Conservation (phyloP, 106 monocot genomes). For the Acorus calamus region DNA sequence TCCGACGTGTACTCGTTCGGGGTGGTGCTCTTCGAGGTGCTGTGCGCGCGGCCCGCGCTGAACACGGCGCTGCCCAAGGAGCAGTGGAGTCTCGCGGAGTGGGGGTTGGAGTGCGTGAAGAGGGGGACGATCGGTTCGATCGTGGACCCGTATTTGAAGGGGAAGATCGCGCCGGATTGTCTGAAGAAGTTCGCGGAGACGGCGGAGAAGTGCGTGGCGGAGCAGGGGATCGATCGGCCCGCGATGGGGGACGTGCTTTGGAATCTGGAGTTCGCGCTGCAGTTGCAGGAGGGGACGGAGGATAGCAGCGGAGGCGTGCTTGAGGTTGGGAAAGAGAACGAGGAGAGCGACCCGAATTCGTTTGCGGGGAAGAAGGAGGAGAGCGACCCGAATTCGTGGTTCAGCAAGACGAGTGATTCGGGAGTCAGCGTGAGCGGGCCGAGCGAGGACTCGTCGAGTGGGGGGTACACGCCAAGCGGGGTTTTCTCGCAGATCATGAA, state of each 20-base stretch:
- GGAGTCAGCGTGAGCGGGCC: too few relatives aligned
- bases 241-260: conserved; percentile 78
- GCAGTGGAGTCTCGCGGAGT: conserved; percentile 64
- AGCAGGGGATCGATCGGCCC: conserved; percentile 56
- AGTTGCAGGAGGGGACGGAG: conserved; percentile 48
- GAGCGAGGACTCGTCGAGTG: too few relatives aligned
- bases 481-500: too few relatives aligned
- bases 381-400: too few relatives aligned
- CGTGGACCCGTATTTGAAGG: conserved; percentile 49
- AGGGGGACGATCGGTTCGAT: conserved; percentile 61
- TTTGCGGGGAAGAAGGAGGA: too few relatives aligned
- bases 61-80: conserved; percentile 48
- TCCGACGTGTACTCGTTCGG: conserved; percentile 85
- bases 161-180: conserved; percentile 46
- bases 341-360: too few relatives aligned
- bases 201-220: conserved; percentile 66
- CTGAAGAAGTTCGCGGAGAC: conserved; percentile 70
- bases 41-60: conserved; percentile 57
- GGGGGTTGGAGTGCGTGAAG: conserved; percentile 59
- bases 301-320: conserved; percentile 16
- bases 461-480: too few relatives aligned
- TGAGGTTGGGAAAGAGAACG: background rate
- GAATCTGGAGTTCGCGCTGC: conserved; percentile 79
- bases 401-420: too few relatives aligned
- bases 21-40: conserved; percentile 68